A percentile compares a stretch with the other conserved stretches of the same genome.
Evolutionary conservation across 2,329 filamentous ascomycete genomes (phyloP).

Genomic region (Chaetomiaceae sp.): DNA sequence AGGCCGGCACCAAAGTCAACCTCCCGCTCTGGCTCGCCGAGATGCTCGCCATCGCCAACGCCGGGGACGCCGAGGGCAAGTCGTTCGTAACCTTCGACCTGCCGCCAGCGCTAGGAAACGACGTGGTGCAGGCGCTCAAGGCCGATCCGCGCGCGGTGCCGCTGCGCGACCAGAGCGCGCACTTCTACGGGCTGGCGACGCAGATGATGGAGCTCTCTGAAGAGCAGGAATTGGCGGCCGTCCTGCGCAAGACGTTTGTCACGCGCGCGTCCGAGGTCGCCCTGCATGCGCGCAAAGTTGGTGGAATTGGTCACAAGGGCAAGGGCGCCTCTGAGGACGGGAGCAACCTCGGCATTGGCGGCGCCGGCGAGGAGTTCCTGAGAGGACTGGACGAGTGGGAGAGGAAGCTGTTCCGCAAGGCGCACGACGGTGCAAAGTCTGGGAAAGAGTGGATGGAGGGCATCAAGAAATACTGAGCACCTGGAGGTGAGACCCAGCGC

Average conservation of each 20-base stretch:
- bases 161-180: slow-evolving; percentile 73
- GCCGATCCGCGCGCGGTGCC: slow-evolving; percentile 85
- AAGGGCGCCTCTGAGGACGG: slow-evolving; percentile 45
- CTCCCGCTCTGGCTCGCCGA: slow-evolving; percentile 93
- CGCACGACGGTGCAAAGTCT: slow-evolving; percentile 68
- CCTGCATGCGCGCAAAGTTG: slow-evolving; percentile 82
- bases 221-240: slow-evolving; percentile 69
- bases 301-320: slow-evolving; percentile 58
- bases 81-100: slow-evolving; percentile 77
- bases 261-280: slow-evolving; percentile 76
- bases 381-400: slow-evolving; percentile 88
- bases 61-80: slow-evolving; percentile 36
- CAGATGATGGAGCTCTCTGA: slow-evolving; percentile 89
- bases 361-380: slow-evolving; percentile 75
- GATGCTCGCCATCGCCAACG: slow-evolving; percentile 73
- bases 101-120: slow-evolving; percentile 68
- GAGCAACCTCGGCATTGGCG: slow-evolving; percentile 50
- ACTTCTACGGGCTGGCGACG: slow-evolving; percentile 83
- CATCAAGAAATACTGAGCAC: slow-evolving; percentile 23
- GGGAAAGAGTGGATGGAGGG: slow-evolving; percentile 65
- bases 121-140: slow-evolving; percentile 84
- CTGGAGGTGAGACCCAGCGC: no score
- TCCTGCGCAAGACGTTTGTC: slow-evolving; percentile 75
- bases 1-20: slow-evolving; percentile 71
- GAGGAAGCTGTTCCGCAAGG: slow-evolving; percentile 66